Conservation (phyloP, 2,329 filamentous ascomycete genomes). For the Knoxdaviesia proteae region DNA sequence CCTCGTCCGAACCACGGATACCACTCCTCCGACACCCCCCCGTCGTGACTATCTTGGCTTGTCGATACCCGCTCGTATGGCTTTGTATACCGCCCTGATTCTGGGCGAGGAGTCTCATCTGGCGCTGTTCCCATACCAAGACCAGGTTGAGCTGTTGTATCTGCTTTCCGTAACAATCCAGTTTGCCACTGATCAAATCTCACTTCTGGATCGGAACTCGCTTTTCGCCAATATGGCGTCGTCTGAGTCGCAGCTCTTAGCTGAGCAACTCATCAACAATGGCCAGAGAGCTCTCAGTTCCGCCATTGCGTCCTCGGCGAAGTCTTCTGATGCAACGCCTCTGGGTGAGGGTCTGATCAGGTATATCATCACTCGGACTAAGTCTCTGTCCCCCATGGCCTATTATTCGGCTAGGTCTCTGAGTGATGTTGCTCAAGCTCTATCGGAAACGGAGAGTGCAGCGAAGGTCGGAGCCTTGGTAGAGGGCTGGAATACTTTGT, state of each 20-base stretch:
- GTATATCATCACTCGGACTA: slow-evolving; percentile 12
- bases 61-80: slow-evolving; percentile 55
- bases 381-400: slow-evolving; percentile 18
- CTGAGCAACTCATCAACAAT: no score
- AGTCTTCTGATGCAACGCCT: background rate
- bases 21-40: slow-evolving; percentile 7
- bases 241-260: slow-evolving; percentile 8
- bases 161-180: slow-evolving; percentile 28
- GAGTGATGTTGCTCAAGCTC: no score
- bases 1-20: slow-evolving; percentile 20
- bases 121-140: slow-evolving; percentile 6
- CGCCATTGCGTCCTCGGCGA: no score
- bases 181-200: slow-evolving; percentile 32
- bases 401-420: slow-evolving; percentile 27
- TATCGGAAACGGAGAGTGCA: no score
- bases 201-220: slow-evolving; percentile 12
- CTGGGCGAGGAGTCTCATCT: no score
- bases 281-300: no score
- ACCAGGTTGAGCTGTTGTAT: slow-evolving; percentile 28
- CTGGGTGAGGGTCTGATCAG: slow-evolving; percentile 9
- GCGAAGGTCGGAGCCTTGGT: no score
- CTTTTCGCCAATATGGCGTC: slow-evolving; percentile 16
- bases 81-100: slow-evolving; percentile 23
- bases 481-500: no score
- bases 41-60: slow-evolving; percentile 46